Percentiles rank a stretch among this genome's conserved stretches.
Evolutionary conservation across 495 filamentous ascomycete species (phyloP).

Genomic region (Pseudoneurospora amorphoporcata): DNA sequence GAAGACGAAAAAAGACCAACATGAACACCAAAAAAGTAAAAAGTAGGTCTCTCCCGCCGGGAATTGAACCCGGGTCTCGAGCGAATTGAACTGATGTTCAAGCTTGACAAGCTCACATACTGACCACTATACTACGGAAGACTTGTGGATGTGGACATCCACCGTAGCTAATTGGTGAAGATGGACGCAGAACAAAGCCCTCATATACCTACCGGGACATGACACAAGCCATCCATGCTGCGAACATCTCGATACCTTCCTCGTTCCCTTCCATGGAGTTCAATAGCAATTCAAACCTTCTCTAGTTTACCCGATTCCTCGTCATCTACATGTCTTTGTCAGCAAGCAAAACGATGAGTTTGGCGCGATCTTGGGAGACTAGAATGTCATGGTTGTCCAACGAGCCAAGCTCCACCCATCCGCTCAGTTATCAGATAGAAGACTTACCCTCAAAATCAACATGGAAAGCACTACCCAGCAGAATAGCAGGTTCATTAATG

Average conservation of each 20-base stretch:
- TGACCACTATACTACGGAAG: neutral
- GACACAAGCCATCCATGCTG: neutral
- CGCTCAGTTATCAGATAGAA: neutral
- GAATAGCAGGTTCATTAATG: constrained; percentile 57
- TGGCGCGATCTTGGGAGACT: neutral
- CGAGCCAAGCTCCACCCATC: neutral
- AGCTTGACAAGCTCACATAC: neutral
- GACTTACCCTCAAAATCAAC: constrained; percentile 34
- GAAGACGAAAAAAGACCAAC: neutral
- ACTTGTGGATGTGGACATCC: neutral
- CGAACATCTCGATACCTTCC: neutral
- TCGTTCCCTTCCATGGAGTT: neutral
- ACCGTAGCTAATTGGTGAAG: neutral
- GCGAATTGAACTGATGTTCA: neutral
- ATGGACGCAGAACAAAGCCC: neutral
- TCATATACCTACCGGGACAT: neutral
- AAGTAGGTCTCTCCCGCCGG: neutral
- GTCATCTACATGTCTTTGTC: neutral
- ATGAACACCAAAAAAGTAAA: neutral
- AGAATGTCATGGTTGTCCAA: neutral
- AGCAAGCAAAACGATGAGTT: neutral
- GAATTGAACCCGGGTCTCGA: neutral
- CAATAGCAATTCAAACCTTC: neutral
- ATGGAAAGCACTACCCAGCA: constrained; percentile 56
- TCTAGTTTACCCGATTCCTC: neutral